Conservation (phyloP, 805 yeast species). For the Saccharomycopsis guyanensis region DNA sequence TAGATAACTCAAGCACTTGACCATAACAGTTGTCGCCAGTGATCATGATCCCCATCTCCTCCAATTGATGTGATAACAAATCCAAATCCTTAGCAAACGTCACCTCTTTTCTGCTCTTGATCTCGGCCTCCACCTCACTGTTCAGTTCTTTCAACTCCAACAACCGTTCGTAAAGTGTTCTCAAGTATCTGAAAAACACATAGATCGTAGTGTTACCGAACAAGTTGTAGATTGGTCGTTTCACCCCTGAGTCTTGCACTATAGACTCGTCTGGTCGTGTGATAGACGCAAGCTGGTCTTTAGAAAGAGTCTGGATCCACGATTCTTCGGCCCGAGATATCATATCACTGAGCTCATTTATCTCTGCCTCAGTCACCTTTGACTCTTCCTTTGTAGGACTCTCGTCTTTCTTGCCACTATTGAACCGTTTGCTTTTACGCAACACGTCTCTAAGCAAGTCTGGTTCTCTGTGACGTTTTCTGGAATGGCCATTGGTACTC, state of each 20-base stretch:
- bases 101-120: slow-evolving; percentile 43
- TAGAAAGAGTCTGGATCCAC: slow-evolving; percentile 36
- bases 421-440: slow-evolving; percentile 32
- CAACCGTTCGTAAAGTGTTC: slow-evolving; percentile 59
- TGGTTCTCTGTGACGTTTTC: slow-evolving; percentile 36
- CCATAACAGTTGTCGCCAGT: slow-evolving; percentile 33
- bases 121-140: slow-evolving; percentile 46
- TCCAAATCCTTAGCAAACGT: slow-evolving; percentile 70
- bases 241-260: slow-evolving; percentile 23
- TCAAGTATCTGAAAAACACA: slow-evolving; percentile 65
- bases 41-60: slow-evolving; percentile 58
- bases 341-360: slow-evolving; percentile 13
- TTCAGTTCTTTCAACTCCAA: slow-evolving; percentile 55
- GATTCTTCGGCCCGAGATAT: slow-evolving; percentile 39
- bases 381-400: slow-evolving; percentile 17
- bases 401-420: slow-evolving; percentile 17
- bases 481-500: slow-evolving; percentile 22
- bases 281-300: slow-evolving; percentile 25
- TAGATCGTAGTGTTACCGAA: slow-evolving; percentile 72
- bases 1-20: slow-evolving; percentile 59
- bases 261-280: slow-evolving; percentile 23
- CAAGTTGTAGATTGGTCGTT: slow-evolving; percentile 41
- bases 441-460: slow-evolving; percentile 46
- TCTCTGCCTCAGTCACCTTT: slow-evolving; percentile 1
- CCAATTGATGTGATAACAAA: slow-evolving; percentile 56